Percentiles rank a stretch among this genome's conserved stretches.
phyloP scores from a whole-genome alignment of 257 asterid species.

The Mentha longifolia region DNA sequence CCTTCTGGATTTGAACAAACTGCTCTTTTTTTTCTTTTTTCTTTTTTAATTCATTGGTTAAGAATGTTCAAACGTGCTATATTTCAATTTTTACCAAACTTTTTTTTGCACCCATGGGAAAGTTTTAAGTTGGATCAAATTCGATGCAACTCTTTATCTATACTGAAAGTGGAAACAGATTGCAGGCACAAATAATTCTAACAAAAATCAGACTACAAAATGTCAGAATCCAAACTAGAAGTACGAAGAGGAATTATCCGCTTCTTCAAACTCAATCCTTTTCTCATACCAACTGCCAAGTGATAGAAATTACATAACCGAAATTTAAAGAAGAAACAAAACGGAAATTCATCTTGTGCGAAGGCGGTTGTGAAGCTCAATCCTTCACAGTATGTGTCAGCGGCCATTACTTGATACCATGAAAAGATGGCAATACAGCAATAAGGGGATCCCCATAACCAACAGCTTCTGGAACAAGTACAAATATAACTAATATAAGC shows the following conservation, averaged over 20 bases:
- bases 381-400: background rate
- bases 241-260: constrained; percentile 1
- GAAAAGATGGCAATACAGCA: constrained; percentile 60
- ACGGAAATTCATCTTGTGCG: constrained; percentile 17
- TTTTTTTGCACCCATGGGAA: background rate
- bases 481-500: constrained; percentile 3
- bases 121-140: background rate
- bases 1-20: too few species aligned
- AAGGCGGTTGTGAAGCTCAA: constrained; percentile 3
- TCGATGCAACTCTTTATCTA: background rate
- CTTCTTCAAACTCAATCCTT: constrained; percentile 11
- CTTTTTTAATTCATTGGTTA: too few species aligned
- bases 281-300: constrained; percentile 18
- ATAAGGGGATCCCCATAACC: constrained; percentile 63
- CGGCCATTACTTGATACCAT: constrained; percentile 45
- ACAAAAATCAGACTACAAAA: background rate
- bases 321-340: background rate
- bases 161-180: background rate
- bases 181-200: background rate
- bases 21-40: too few species aligned
- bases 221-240: background rate
- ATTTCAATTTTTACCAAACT: too few species aligned
- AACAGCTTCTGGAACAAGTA: constrained; percentile 50
- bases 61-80: too few species aligned
- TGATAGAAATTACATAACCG: constrained; percentile 4